Base-by-base conservation (phyloP, 495 filamentous ascomycete genomes). In the Cryomyces minteri region DNA sequence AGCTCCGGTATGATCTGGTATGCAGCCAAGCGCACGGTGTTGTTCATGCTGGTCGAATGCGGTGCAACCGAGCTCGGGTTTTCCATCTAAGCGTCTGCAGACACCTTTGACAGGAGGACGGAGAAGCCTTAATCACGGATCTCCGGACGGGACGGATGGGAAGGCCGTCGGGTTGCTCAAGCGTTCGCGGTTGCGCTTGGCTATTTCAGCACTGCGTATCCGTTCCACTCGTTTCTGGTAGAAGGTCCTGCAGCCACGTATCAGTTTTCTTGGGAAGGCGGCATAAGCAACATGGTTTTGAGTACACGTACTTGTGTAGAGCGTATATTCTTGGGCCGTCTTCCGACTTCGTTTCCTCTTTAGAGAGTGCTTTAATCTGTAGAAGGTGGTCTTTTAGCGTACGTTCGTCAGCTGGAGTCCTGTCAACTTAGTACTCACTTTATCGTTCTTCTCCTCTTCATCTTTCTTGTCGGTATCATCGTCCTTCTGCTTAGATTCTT, bases 161-260 rank as follows among this genome's bases (percentile, higher is more conserved):
- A 94, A 94, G 12, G 74, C 64, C 31, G 70, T 74, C 11, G 86
- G 83, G 54, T 82, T 84, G 54, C 72, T 80, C 53, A 96, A 52
- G 29, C 87, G 72, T 55, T 94, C 84, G 29, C 78, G 72, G 57
- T 88, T 93, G 31, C 83, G 71, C 58, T 78, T 88, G 30, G 84
- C 78, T 41, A 82, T 71, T 58, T 94, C 87, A 10, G 72, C 73
- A 58, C 82, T 82, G 42, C 81, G 73, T 57, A 84, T 77, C 46
- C 77, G 77, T 53, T 85, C 79, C 43, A 93, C 55, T 14, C 88
- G 78, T 63, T 80, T 82, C 47, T 92, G 83, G 58, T 84, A 90
- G 58, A 96, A 90, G 31, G 75, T 76, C 57, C 85, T 92, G 57
- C 40, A 38, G 12, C 34, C 34, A 9, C 9, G 9, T 38, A 38